Evolutionary conservation across 768 basidiomycete genomes (phyloP), one percentile per base, ranked within the genome.

Genomic region (Dacryopinax spathularia): DNA sequence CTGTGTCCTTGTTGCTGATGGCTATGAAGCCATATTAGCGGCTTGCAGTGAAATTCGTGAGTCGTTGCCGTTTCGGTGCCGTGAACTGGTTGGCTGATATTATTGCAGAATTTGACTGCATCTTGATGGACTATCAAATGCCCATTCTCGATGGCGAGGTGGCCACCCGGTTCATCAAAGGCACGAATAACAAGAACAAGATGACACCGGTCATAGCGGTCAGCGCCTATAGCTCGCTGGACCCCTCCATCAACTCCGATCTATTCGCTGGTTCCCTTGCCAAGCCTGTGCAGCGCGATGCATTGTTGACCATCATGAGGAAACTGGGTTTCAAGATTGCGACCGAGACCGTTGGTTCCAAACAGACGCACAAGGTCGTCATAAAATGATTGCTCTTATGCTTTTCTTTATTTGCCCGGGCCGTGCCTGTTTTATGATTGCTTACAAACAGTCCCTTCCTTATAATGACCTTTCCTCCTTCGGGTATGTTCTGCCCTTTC

Each of bases 1-100:
- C 18, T 92, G 91, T 73, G 87, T 97, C 10, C 89, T 97, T 9
- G 96, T 97, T 18, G 84, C 91, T 41, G 93, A 98, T 75, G 96
- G 96, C 7, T 91, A 94, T 3, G 92, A 96, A 74, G 96, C 96
- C 22, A 87, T 98, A 70, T 91, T 93, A 67, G 91, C 97, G 60
- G 93, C 94, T 1, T 93, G 96, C 84, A 91, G 92, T 48, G 92
- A 94, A 70, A 96, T 97, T 76, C 92, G 93, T 96, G 72, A 77
- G 91, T 83, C 66, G 61, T 33, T 64, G 67, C 60, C 65, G 67
- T 25, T 66, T 67, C 37, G 18, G 31, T 15, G 2, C 20, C 31
- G 25, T 77, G n/a, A n/a, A n/a, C n/a, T n/a, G n/a, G n/a, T 69
- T 74, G 65, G 64, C 66, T 61, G 33, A 64, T 10, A 10, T 48